Conservation (phyloP, 495 filamentous ascomycete species). For the Xylaria sp. region DNA sequence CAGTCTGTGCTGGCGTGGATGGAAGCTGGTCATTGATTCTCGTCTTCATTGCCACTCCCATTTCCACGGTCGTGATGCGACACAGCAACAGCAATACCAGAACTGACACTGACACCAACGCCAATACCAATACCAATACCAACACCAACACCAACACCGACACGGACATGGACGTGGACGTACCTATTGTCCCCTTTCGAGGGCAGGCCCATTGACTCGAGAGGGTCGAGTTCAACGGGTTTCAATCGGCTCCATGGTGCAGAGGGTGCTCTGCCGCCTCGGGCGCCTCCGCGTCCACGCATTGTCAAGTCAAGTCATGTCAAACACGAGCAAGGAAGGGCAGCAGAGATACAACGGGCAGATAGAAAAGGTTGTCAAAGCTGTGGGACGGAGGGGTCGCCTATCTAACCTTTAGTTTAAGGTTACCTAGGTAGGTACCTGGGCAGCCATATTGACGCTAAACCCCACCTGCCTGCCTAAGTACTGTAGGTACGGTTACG, state of each 20-base stretch:
- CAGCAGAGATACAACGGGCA: background rate
- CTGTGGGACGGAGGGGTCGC: background rate
- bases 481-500: too few species aligned
- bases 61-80: background rate
- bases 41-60: background rate
- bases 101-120: too few species aligned
- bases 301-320: constrained; percentile 47
- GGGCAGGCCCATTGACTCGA: constrained; percentile 80
- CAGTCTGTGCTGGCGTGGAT: background rate
- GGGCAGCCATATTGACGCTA: background rate
- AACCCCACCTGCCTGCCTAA: background rate
- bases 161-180: constrained; percentile 28
- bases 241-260: constrained; percentile 74
- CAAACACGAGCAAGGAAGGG: constrained; percentile 25
- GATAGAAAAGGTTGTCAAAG: background rate
- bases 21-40: background rate
- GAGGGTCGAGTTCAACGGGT: constrained; percentile 70
- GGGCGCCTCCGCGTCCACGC: constrained; percentile 45
- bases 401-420: background rate
- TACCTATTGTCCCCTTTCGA: constrained; percentile 87
- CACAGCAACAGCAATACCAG: too few species aligned
- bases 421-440: too few species aligned
- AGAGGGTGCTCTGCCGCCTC: constrained; percentile 56
- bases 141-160: background rate
- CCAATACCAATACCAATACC: background rate